Evolutionary conservation across 179 eudicot species (phyloP), one percentile per base, ranked within the genome.

Genomic region (Drosera spatulata): DNA sequence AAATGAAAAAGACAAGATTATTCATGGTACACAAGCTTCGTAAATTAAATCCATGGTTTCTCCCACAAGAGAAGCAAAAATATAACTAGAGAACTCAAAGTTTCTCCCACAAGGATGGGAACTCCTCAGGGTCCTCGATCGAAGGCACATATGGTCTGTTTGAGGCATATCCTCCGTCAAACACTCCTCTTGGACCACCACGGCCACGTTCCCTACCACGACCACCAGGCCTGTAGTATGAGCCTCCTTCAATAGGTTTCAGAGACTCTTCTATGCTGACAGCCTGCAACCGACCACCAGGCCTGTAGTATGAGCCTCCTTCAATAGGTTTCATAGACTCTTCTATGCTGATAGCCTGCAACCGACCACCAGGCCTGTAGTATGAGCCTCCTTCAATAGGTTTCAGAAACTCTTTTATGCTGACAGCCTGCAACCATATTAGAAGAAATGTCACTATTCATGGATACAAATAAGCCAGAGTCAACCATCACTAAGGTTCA

Each of bases 271-370:
- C 83, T 10, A 94, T 94, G 85, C 99, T 94, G 69, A 94, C 83
- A 12, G 88, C 68, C 99, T 93, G 69, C n/a, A 66, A 61, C 3
- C 12, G n/a, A n/a, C n/a, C n/a, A n/a, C n/a, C n/a, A n/a, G n/a
- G 69, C 60, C 68, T 71, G 65, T 79, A 69, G 75, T 67, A 64
- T 60, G 59, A 67, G 55, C 79, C 94, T 55, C 99, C 96, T 37
- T 89, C 95, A 48, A 90, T 86, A 9, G 99, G 95, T 82, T 83
- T 93, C 74, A 93, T 69, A 61, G 89, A 93, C 70, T 93, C 99
- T 51, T 86, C 83, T 10, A 94, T 94, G 85, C 99, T 94, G 69
- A 94, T 82, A 12, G 88, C 68, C 99, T 93, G 69, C n/a, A 66
- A 61, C 3, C 12, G n/a, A n/a, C n/a, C n/a, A n/a, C n/a, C n/a